Evolutionary conservation across 2,329 filamentous ascomycete species (phyloP).

Genomic region (Neonectria faginata): DNA sequence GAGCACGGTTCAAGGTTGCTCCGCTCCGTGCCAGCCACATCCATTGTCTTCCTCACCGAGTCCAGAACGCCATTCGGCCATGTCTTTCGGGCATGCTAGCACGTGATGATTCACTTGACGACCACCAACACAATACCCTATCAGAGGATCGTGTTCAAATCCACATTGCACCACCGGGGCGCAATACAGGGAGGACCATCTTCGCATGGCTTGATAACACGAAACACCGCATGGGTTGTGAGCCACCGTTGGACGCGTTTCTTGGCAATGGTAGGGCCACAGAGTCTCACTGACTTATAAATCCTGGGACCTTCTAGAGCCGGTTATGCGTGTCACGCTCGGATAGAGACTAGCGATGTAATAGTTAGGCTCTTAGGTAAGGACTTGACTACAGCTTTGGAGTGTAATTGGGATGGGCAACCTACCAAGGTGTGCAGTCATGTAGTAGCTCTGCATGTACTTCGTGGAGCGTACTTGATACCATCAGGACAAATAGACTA

Average conservation of each 20-base stretch:
- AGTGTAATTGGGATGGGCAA: neutral
- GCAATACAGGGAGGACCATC: neutral
- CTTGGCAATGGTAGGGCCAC: constrained; percentile 2
- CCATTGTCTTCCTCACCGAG: too few species aligned
- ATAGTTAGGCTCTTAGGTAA: neutral
- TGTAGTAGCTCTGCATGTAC: neutral
- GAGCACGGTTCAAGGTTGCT: neutral
- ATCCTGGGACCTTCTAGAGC: neutral
- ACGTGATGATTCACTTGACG: constrained; percentile 5
- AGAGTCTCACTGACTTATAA: neutral
- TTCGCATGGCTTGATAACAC: constrained; percentile 8
- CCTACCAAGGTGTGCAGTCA: neutral
- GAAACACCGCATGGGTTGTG: constrained; percentile 7
- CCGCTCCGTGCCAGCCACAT: neutral
- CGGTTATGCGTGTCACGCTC: neutral
- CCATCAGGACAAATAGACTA: neutral
- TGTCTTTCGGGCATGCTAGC: neutral
- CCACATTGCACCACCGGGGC: neutral
- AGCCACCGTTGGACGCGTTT: constrained; percentile 8
- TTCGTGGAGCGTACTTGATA: neutral
- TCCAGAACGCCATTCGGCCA: neutral
- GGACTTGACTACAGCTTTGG: neutral
- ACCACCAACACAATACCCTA: neutral
- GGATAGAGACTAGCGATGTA: neutral
- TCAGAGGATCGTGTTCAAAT: constrained; percentile 3